Evolutionary conservation across 1,139 yeast genomes (phyloP).

Genomic region (Blastobotrys ciferrii): DNA sequence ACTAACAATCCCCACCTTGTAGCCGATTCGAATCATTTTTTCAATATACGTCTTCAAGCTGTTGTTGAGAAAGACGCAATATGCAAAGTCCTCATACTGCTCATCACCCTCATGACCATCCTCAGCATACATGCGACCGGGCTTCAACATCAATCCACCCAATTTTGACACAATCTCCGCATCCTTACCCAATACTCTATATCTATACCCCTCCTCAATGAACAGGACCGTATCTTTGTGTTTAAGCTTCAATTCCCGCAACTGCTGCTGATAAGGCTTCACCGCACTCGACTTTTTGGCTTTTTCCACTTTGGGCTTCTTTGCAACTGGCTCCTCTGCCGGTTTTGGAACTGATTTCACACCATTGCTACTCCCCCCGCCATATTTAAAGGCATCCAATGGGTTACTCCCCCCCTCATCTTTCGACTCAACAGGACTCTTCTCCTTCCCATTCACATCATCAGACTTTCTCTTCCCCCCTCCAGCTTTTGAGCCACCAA

Average conservation of each 20-base stretch:
- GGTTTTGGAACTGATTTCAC: neutral
- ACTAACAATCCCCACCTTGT: constrained; percentile 80
- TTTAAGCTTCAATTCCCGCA: constrained; percentile 56
- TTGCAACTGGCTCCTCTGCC: neutral
- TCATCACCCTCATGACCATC: constrained; percentile 41
- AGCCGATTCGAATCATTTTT: constrained; percentile 35
- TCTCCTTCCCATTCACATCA: neutral
- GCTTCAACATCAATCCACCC: constrained; percentile 67
- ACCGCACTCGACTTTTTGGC: neutral
- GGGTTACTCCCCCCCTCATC: neutral
- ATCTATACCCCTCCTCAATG: constrained; percentile 89
- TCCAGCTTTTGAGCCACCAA: neutral
- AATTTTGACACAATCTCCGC: constrained; percentile 67
- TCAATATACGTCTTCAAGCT: constrained; percentile 67
- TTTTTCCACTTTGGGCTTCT: neutral
- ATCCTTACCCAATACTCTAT: constrained; percentile 80
- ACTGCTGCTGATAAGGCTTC: constrained; percentile 51
- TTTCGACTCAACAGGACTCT: neutral
- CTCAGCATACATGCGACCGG: constrained; percentile 57
- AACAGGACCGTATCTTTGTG: constrained; percentile 70
- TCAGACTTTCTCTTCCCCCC: neutral
- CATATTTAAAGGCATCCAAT: neutral
- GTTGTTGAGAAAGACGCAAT: constrained; percentile 82
- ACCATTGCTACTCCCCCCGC: neutral
- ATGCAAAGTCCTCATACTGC: constrained; percentile 62